These are phyloP conservation scores for Penicillium desertorum DNA, from an alignment of 495 filamentous ascomycete genomes.

Conservation along the genomic window DNA sequence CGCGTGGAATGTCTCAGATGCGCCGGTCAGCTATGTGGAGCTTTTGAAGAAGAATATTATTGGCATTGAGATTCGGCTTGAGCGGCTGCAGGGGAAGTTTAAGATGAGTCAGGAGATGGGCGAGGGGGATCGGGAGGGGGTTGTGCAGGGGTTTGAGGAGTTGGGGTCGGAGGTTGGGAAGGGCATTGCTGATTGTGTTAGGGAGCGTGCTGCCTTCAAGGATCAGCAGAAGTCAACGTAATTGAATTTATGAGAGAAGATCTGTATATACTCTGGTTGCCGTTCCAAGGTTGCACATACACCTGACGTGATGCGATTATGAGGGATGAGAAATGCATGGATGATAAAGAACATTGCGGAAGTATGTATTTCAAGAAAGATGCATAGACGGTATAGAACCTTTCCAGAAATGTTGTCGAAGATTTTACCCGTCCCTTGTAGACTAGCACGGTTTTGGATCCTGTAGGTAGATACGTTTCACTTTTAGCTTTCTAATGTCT, in stretches of 20 bases:
- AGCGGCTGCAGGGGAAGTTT: conserved; percentile 51
- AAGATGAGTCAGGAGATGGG: conserved; percentile 59
- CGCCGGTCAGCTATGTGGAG: conserved; percentile 47
- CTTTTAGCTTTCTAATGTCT: neutral
- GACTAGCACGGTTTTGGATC: neutral
- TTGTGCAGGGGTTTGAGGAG: conserved; percentile 47
- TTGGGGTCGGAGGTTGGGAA: conserved; percentile 42
- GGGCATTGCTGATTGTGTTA: conserved; percentile 39
- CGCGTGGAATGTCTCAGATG: conserved; percentile 50
- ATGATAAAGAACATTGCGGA: neutral
- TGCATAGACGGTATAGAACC: neutral
- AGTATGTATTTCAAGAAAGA: too few species aligned
- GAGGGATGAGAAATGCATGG: neutral
- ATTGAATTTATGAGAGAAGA: neutral
- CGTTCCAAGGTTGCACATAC: neutral
- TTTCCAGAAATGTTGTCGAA: neutral
- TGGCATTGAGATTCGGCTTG: conserved; percentile 50
- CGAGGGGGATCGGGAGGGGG: conserved; percentile 45
- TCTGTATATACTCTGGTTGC: neutral
- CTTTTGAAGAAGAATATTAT: conserved; percentile 54
- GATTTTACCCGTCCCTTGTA: neutral
- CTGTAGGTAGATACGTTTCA: neutral
- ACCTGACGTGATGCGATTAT: neutral
- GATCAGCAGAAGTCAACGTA: neutral
- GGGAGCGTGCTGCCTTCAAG: conserved; percentile 37